These are phyloP conservation scores for Boletus smithii DNA, from an alignment of 1,284 basidiomycete species.

Conservation along the genomic window DNA sequence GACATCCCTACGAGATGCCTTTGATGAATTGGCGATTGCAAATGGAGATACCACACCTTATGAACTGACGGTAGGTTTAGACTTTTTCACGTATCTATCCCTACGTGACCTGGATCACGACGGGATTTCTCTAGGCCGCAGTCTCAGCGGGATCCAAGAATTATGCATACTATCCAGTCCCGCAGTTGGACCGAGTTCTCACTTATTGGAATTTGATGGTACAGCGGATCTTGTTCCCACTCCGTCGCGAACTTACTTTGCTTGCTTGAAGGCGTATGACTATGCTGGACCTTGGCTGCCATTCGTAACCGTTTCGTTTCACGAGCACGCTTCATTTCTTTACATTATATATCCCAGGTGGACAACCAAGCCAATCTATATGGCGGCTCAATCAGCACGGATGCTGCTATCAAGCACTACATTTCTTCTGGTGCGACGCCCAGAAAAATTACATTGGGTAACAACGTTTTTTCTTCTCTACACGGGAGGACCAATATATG, in stretches of 20 bases:
- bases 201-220: conserved; percentile 94
- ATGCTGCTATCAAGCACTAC: conserved; percentile 70
- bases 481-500: background rate
- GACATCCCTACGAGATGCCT: conserved; percentile 53
- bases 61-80: conserved; percentile 44
- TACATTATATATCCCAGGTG: conserved; percentile 29
- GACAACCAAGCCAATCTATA: conserved; percentile 87
- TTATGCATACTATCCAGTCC: conserved; percentile 62
- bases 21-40: conserved; percentile 45
- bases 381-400: conserved; percentile 65
- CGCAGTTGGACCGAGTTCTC: conserved; percentile 72
- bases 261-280: conserved; percentile 66
- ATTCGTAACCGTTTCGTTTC: conserved; percentile 32
- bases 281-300: conserved; percentile 70
- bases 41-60: conserved; percentile 64
- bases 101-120: background rate
- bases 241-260: conserved; percentile 7
- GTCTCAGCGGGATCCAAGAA: conserved; percentile 65
- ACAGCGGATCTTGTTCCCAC: conserved; percentile 11
- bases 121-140: conserved; percentile 30
- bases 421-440: conserved; percentile 63
- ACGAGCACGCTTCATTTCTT: background rate
- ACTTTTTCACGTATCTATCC: no score
- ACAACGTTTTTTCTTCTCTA: conserved; percentile 13
- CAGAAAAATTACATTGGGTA: conserved; percentile 77